Percentiles rank a stretch among this genome's conserved stretches.
Evolutionary conservation across 2,329 filamentous ascomycete genomes (phyloP).

Genomic region (Cladosporium cucumerinum): DNA sequence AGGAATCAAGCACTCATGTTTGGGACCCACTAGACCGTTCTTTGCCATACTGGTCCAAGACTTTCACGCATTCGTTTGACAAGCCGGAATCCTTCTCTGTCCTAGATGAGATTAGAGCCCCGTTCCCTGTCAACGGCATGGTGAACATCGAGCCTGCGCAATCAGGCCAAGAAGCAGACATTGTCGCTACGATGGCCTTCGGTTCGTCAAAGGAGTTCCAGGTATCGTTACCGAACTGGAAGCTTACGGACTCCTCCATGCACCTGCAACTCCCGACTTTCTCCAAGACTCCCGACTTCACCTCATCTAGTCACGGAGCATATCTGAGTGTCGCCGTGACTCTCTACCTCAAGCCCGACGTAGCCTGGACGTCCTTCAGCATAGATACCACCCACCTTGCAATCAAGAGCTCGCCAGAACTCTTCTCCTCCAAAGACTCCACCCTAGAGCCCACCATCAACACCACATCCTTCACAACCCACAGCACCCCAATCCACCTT

Average conservation of each 20-base stretch:
- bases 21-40: background rate
- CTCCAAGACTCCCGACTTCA: background rate
- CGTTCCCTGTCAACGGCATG: conserved; percentile 34
- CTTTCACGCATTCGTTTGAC: background rate
- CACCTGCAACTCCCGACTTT: background rate
- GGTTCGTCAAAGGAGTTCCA: conserved; percentile 31
- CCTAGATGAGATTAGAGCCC: conserved; percentile 26
- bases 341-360: conserved; percentile 36
- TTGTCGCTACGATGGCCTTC: conserved; percentile 37
- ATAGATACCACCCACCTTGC: conserved; percentile 38
- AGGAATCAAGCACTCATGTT: background rate
- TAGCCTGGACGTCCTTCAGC: conserved; percentile 34
- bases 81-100: conserved; percentile 24
- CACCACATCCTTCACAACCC: conserved; percentile 33
- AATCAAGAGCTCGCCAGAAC: conserved; percentile 35
- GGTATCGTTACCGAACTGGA: background rate
- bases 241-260: background rate
- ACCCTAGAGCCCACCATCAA: conserved; percentile 30
- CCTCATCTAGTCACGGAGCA: conserved; percentile 21
- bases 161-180: conserved; percentile 34
- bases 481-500: conserved; percentile 34
- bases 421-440: conserved; percentile 19
- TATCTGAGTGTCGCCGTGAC: conserved; percentile 40
- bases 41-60: background rate
- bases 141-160: conserved; percentile 38